Evolutionary conservation across 768 basidiomycete genomes (phyloP).

Genomic region (Heimioporus sp.): DNA sequence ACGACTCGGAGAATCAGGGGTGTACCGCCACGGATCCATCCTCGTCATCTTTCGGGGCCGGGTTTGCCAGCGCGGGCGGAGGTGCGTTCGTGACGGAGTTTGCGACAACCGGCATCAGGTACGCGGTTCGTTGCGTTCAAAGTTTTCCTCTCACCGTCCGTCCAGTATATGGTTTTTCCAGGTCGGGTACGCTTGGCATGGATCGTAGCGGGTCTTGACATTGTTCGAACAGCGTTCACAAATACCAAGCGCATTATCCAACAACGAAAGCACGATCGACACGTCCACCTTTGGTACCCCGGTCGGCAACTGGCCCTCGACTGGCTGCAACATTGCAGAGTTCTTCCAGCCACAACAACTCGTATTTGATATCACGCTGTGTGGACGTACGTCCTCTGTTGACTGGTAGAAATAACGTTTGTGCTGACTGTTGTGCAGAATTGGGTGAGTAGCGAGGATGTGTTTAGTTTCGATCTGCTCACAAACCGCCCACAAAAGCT

Average conservation of each 20-base stretch:
- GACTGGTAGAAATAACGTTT: constrained; percentile 8
- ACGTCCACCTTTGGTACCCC: constrained; percentile 63
- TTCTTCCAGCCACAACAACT: constrained; percentile 65
- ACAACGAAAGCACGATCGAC: constrained; percentile 49
- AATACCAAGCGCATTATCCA: constrained; percentile 47
- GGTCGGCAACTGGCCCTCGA: constrained; percentile 62
- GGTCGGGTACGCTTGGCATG: constrained; percentile 12
- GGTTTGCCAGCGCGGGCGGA: constrained; percentile 63
- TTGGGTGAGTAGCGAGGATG: constrained; percentile 24
- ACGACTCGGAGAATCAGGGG: constrained; percentile 60
- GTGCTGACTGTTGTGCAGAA: constrained; percentile 25
- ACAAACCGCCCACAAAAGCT: constrained; percentile 32
- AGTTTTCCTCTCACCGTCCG: background rate
- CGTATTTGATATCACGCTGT: constrained; percentile 73
- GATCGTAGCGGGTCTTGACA: background rate
- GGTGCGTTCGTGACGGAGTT: constrained; percentile 78
- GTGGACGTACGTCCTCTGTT: constrained; percentile 45
- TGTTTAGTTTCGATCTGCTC: constrained; percentile 4
- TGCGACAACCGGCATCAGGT: constrained; percentile 64
- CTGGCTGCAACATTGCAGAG: constrained; percentile 48
- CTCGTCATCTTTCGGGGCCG: constrained; percentile 58
- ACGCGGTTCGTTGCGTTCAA: constrained; percentile 21
- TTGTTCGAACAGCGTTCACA: constrained; percentile 28
- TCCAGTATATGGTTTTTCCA: constrained; percentile 32
- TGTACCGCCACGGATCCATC: constrained; percentile 60